Evolutionary conservation across 176 grass and related monocot species (phyloP).

Genomic region (Paspalum vaginatum): DNA sequence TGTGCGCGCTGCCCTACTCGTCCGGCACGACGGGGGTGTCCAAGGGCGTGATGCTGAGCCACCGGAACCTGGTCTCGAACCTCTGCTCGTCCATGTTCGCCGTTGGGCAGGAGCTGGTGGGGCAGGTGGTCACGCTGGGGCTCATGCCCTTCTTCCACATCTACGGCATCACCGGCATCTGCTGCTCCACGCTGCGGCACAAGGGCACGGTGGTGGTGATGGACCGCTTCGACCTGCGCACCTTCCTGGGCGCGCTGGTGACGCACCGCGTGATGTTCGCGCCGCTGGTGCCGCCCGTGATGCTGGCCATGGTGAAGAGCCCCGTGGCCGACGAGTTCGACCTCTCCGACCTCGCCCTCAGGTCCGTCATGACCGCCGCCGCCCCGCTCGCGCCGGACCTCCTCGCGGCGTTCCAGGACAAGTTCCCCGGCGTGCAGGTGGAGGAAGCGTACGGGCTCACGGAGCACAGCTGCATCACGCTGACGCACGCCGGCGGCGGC

Average conservation of each 20-base stretch:
- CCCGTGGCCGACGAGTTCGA: constrained; percentile 59
- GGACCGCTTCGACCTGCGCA: constrained; percentile 72
- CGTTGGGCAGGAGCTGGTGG: constrained; percentile 38
- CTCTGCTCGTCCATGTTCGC: constrained; percentile 71
- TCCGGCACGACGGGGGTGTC: constrained; percentile 86
- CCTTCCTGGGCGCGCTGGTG: constrained; percentile 62
- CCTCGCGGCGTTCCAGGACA: constrained; percentile 62
- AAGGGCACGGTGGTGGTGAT: constrained; percentile 94
- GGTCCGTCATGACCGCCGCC: constrained; percentile 79
- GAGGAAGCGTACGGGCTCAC: constrained; percentile 91
- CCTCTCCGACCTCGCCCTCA: constrained; percentile 49
- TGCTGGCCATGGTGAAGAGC: constrained; percentile 90
- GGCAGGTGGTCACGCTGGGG: constrained; percentile 55
- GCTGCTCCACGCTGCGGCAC: constrained; percentile 71
- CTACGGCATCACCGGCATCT: constrained; percentile 90
- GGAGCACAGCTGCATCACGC: constrained; percentile 92
- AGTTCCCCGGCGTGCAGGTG: constrained; percentile 75
- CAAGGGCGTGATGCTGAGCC: constrained; percentile 91
- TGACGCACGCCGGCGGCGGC: constrained; percentile 61
- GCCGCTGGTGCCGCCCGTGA: constrained; percentile 72
- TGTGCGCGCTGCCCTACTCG: constrained; percentile 85
- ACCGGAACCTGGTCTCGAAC: constrained; percentile 86
- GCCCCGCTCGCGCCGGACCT: constrained; percentile 74
- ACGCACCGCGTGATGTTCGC: constrained; percentile 72
- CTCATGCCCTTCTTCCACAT: constrained; percentile 97